These are phyloP conservation scores for Phytophthora pini DNA, from an alignment of 352 stramenopile genomes.

Conservation along the genomic window DNA sequence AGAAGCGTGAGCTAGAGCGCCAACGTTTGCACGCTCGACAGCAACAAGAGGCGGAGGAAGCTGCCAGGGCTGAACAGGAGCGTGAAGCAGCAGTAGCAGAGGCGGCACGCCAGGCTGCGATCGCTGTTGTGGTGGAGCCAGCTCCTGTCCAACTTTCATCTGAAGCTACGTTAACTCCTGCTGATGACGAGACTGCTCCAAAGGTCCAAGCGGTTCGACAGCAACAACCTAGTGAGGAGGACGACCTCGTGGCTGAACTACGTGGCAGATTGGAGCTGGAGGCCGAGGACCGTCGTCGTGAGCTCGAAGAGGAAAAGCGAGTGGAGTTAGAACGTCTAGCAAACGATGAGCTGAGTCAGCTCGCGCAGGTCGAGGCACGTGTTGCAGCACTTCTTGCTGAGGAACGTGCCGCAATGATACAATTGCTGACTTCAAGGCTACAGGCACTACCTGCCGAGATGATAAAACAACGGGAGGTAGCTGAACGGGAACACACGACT, in stretches of 20 bases:
- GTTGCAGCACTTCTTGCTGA: constrained; percentile 36
- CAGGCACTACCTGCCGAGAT: constrained; percentile 9
- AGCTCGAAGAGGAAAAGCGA: constrained; percentile 48
- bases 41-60: constrained; percentile 46
- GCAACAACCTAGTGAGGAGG: constrained; percentile 42
- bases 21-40: constrained; percentile 55
- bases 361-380: constrained; percentile 34
- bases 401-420: constrained; percentile 47
- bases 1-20: constrained; percentile 65
- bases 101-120: constrained; percentile 16
- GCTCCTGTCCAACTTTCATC: neutral
- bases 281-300: constrained; percentile 47
- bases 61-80: constrained; percentile 42
- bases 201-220: constrained; percentile 31
- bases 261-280: constrained; percentile 58
- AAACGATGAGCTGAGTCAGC: constrained; percentile 29
- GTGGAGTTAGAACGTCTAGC: constrained; percentile 38
- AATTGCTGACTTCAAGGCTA: constrained; percentile 36
- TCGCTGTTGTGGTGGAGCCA: constrained; percentile 4
- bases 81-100: constrained; percentile 34
- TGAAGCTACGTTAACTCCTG: constrained; percentile 12
- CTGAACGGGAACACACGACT: constrained; percentile 36
- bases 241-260: constrained; percentile 56
- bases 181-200: constrained; percentile 19
- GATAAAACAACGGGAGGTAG: constrained; percentile 17